A percentile compares a stretch with the other conserved stretches of the same genome.
These are phyloP conservation scores for Colletotrichum paranaense DNA, from an alignment of 2,329 filamentous ascomycete genomes.

Conservation along the genomic window DNA sequence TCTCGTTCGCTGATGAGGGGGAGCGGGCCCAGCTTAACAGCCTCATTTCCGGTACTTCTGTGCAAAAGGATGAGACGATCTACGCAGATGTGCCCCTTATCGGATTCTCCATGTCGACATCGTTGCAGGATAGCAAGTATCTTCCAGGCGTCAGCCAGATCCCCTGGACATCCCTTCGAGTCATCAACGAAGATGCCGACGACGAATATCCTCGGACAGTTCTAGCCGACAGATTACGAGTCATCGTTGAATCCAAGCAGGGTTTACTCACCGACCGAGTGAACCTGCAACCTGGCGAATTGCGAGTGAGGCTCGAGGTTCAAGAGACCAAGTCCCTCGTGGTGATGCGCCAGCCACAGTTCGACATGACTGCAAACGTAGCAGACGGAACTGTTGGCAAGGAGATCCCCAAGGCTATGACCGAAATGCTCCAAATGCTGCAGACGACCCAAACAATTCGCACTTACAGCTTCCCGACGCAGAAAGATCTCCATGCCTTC, in stretches of 20 bases:
- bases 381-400: conserved; percentile 73
- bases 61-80: conserved; percentile 76
- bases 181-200: conserved; percentile 79
- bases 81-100: conserved; percentile 76
- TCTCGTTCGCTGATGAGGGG: conserved; percentile 80
- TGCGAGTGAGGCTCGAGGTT: conserved; percentile 74
- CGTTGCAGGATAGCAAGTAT: conserved; percentile 60
- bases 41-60: conserved; percentile 77
- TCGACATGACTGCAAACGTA: conserved; percentile 81
- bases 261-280: conserved; percentile 86
- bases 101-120: conserved; percentile 71
- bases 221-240: conserved; percentile 79
- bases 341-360: conserved; percentile 78
- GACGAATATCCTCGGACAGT: conserved; percentile 75
- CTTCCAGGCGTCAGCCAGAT: conserved; percentile 62
- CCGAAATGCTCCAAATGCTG: conserved; percentile 71
- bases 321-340: conserved; percentile 71
- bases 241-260: conserved; percentile 80
- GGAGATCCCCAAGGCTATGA: conserved; percentile 71
- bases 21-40: conserved; percentile 79
- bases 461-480: conserved; percentile 74
- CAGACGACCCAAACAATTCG: conserved; percentile 73
- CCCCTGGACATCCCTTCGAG: conserved; percentile 74
- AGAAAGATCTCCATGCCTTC: conserved; percentile 80
- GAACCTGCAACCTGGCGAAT: conserved; percentile 81